Conservation (phyloP, 495 filamentous ascomycete genomes). For the Aspergillus carlsbadensis region DNA sequence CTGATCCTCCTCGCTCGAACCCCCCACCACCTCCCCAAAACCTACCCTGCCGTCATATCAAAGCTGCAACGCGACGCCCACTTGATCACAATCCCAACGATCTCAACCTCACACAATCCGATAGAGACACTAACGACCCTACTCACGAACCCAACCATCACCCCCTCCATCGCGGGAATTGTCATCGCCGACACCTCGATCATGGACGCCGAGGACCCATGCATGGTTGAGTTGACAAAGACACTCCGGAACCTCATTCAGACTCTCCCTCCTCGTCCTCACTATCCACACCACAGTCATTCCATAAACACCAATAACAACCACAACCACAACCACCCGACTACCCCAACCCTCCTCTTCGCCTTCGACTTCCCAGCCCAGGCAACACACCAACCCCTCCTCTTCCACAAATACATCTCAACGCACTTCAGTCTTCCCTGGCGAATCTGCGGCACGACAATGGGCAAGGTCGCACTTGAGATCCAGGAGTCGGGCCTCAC, state of each 20-base stretch:
- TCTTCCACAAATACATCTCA: conserved; percentile 8
- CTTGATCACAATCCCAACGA: not conserved
- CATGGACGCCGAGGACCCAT: conserved; percentile 5
- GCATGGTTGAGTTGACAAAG: not conserved
- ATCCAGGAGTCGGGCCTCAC: not conserved
- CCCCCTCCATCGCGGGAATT: conserved; percentile 9
- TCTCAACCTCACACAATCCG: not conserved
- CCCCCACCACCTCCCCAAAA: not conserved
- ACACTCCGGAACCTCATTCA: not conserved
- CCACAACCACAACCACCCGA: no score
- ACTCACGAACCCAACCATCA: not conserved
- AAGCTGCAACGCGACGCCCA: conserved; percentile 13
- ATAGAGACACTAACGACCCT: not conserved
- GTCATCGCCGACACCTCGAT: conserved; percentile 10
- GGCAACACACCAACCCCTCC: conserved; percentile 5
- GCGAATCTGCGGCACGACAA: conserved; percentile 10
- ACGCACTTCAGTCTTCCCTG: conserved; percentile 8
- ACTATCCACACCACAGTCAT: not conserved
- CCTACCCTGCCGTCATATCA: not conserved
- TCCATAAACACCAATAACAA: not conserved
- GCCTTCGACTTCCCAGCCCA: conserved; percentile 16
- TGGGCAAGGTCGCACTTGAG: not conserved
- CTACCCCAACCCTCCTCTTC: conserved; percentile 8
- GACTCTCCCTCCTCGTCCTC: not conserved
- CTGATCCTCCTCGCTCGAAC: not conserved